phyloP scores from a whole-genome alignment of 2,329 filamentous ascomycete genomes.

The Ambrosiella cleistominuta region DNA sequence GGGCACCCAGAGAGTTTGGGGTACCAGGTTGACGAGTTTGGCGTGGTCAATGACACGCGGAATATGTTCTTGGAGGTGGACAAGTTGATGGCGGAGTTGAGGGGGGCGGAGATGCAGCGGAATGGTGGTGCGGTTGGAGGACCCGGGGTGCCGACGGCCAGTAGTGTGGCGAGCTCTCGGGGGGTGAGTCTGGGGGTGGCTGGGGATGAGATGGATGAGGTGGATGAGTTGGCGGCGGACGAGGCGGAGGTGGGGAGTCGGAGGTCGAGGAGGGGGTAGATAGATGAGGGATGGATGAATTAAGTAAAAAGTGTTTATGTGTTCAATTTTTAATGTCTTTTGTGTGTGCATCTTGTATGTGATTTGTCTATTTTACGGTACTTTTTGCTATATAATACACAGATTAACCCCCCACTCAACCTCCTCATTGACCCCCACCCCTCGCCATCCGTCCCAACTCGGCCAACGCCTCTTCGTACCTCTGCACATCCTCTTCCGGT shows the following conservation, averaged over 20 bases:
- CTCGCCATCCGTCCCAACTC: conserved; percentile 43
- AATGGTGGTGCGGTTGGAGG: conserved; percentile 19
- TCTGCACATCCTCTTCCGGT: conserved; percentile 27
- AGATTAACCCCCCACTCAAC: neutral
- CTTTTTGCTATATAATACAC: neutral
- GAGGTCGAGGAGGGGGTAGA: conserved; percentile 12
- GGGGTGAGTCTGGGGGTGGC: conserved; percentile 21
- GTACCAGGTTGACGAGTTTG: conserved; percentile 62
- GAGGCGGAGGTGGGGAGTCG: conserved; percentile 13
- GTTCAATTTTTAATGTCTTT: neutral
- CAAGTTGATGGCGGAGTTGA: conserved; percentile 56
- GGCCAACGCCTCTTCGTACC: conserved; percentile 40
- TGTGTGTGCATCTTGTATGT: neutral
- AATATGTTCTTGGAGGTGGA: conserved; percentile 85
- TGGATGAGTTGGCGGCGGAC: conserved; percentile 30
- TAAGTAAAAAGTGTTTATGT: neutral
- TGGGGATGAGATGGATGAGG: conserved; percentile 31
- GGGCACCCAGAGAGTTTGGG: conserved; percentile 28
- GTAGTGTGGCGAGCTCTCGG: conserved; percentile 14
- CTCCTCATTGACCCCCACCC: neutral
- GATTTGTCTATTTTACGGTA: neutral
- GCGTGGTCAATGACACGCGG: conserved; percentile 69
- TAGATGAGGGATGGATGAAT: neutral
- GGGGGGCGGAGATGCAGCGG: conserved; percentile 49
- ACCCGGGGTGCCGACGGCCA: conserved; percentile 13